Evolutionary conservation across 2,329 filamentous ascomycete genomes (phyloP), one percentile per base, ranked within the genome.

Genomic region (Neonectria coccinea): DNA sequence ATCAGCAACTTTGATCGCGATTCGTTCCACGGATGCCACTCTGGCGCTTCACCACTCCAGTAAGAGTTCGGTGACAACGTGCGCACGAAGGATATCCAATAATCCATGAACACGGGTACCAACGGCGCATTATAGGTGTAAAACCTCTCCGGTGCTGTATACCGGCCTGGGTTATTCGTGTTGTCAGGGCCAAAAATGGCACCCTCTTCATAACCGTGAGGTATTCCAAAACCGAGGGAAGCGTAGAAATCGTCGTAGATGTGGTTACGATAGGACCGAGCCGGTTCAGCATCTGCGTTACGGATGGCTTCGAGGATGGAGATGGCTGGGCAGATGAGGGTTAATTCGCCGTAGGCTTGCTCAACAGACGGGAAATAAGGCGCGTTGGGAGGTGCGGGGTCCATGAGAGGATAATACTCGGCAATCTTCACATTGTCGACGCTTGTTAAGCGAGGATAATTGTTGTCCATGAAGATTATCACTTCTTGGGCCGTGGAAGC

Each of bases 261-360:
- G 71, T 82, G 77, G 77, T 80, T 83, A 20, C 79, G 79, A 75
- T 84, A 84, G 16, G 76, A 73, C 77, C 80, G 84, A 4, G 76
- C 66, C n/a, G 45, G 57, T 12, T 56, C 39, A 18, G 54, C 48
- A 9, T 59, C 29, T 25, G 65, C 55, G 27, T 58, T 47, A 11
- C 48, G 41, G n/a, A 60, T 61, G 25, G 45, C 45, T 48, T 48
- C 45, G 2, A 48, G 45, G 53, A 78, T 72, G 31, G 74, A 73
- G 56, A 75, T 71, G 47, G 74, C 71, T 6, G 79, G 79, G 67
- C 80, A 82, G 67, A 77, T 76, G 64, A 82, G 81, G 33, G 77
- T 79, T 3, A 75, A 69, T 63, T 82, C 80, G 61, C 79, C 80
- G 65, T 81, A 82, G 39, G 78, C 78, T 33, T 64, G 70, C 63